These are phyloP conservation scores for Termitomyces sp. DNA, from an alignment of 768 basidiomycete genomes.

Conservation along the genomic window DNA sequence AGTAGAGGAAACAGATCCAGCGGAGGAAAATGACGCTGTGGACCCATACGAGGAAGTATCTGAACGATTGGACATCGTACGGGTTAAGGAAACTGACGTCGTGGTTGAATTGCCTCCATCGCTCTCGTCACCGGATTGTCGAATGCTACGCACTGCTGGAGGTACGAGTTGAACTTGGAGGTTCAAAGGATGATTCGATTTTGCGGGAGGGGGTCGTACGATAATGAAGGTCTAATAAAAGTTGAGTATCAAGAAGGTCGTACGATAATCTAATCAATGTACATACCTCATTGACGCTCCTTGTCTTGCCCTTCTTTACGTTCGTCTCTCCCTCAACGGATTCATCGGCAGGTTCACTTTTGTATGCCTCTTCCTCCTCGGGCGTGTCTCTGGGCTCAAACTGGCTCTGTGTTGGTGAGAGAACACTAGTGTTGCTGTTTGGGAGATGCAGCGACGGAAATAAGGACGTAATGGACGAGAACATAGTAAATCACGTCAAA, in stretches of 20 bases:
- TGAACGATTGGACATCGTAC: conserved; percentile 57
- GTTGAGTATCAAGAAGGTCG: background rate
- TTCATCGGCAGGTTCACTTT: conserved; percentile 17
- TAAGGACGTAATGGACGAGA: conserved; percentile 17
- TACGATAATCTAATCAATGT: conserved; percentile 1
- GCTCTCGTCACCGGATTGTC: conserved; percentile 42
- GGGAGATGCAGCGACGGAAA: conserved; percentile 16
- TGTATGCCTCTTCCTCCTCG: conserved; percentile 17
- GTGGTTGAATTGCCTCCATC: conserved; percentile 12
- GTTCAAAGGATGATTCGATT: conserved; percentile 12
- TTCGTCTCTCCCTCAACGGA: conserved; percentile 22
- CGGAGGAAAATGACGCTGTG: conserved; percentile 34
- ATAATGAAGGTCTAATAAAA: conserved; percentile 9
- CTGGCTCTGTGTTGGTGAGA: background rate
- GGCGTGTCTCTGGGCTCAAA: conserved; percentile 11
- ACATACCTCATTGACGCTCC: conserved; percentile 44
- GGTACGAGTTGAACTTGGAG: conserved; percentile 31
- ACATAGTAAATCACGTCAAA: conserved; percentile 9
- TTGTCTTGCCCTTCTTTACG: conserved; percentile 37
- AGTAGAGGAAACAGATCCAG: conserved; percentile 36
- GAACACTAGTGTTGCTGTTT: conserved; percentile 6
- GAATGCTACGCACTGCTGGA: conserved; percentile 44
- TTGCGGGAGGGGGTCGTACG: conserved; percentile 5
- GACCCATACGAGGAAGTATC: conserved; percentile 40
- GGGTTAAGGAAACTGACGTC: conserved; percentile 25